Conservation (phyloP, 148 eudicot genomes). For the Vaccinium macrocarpon region DNA sequence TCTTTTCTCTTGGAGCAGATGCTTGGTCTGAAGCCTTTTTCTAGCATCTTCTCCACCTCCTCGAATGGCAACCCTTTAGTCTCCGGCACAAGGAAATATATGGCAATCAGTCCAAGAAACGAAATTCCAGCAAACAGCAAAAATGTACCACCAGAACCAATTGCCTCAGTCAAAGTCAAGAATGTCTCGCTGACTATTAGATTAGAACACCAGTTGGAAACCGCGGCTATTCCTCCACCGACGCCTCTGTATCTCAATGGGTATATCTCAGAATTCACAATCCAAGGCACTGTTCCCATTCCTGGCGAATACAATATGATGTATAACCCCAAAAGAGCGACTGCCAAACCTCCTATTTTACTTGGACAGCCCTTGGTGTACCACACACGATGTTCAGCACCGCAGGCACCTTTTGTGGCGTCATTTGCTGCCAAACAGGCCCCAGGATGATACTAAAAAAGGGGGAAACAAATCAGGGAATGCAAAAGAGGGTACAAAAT, state of each 20-base stretch:
- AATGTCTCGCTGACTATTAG: constrained; percentile 68
- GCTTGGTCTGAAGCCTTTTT: constrained; percentile 59
- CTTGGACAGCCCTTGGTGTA: constrained; percentile 82
- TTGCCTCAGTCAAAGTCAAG: constrained; percentile 53
- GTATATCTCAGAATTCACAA: constrained; percentile 83
- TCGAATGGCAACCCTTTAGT: constrained; percentile 77
- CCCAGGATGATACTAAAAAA: constrained; percentile 53
- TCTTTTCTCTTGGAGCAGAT: constrained; percentile 26
- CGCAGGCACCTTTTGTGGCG: constrained; percentile 39
- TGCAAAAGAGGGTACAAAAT: not conserved
- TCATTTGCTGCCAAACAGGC: constrained; percentile 53
- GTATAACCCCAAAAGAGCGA: constrained; percentile 59
- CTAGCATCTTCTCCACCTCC: constrained; percentile 77
- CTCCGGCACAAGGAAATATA: constrained; percentile 69
- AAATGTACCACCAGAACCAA: constrained; percentile 66
- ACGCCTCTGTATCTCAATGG: constrained; percentile 65
- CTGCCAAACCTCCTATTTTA: constrained; percentile 62
- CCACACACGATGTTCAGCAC: constrained; percentile 47
- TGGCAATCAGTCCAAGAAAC: constrained; percentile 38
- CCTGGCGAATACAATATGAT: constrained; percentile 78
- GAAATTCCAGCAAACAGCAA: constrained; percentile 64
- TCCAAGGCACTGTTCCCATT: constrained; percentile 88
- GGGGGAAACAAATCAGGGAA: not conserved
- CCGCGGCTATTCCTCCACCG: constrained; percentile 78
- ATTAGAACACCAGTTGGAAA: constrained; percentile 65